Base-by-base conservation (phyloP, 2,329 filamentous ascomycete species). In the Neospermospora avenae region DNA sequence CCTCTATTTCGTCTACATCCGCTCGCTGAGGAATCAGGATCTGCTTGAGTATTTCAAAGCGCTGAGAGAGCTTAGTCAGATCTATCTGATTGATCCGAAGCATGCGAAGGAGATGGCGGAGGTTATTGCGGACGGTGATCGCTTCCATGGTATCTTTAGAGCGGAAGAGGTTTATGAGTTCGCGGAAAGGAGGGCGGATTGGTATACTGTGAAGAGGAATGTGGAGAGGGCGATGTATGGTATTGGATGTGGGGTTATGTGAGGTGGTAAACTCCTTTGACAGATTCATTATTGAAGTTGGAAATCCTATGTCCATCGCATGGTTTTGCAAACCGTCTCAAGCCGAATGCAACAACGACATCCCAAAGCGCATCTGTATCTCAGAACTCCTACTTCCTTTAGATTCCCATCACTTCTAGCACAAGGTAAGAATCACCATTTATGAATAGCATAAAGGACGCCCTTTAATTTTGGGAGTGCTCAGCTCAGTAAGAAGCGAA, bases 201-300 rank as follows among this genome's bases (percentile, higher is more conserved):
- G 95, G 95, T 96, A 95, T 73, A 83, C 88, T 68, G 91, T 99
- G 11, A 89, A 89, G 77, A 85, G 84, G 65, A 86, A 92, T 64
- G 95, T 99, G 5, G 95, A 99, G 79, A 88, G 90, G 76, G 92
- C 92, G 63, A 97, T 99, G 92, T 98, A 97, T 76, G 95, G 95
- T 4, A 84, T 96, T 73, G 93, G 95, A 62, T 99, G 95, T 75
- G 74, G 73, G 48, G 72, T 96, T 45, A 98, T 97, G 92, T 98
- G 75, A 81, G 24, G 11, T 10, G 28, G 28, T 42, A 34, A 31
- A 18, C 25, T n/a, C 20, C 28, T n/a, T 24, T 28, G 31, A 22
- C 37, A 39, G 39, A 58, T 13, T 39, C 16, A 28, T 3, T 55
- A 44, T 18, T 20, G 6, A 49, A 57, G 24, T 24, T 34, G 35